These are phyloP conservation scores for Lizanozyma gosingica DNA, from an alignment of 1,139 yeast genomes.

Conservation along the genomic window DNA sequence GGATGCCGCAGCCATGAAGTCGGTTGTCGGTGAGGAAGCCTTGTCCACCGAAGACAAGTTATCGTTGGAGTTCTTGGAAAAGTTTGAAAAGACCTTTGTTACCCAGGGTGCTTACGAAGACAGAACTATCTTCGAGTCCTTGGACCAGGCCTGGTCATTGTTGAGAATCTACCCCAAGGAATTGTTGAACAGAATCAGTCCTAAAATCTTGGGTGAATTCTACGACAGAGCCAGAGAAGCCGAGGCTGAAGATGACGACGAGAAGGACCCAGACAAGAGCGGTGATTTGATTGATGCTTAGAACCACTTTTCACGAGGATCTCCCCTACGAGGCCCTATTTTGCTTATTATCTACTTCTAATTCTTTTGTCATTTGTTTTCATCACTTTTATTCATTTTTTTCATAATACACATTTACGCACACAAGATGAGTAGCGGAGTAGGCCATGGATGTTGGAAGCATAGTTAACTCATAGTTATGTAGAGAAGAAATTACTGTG, in stretches of 20 bases:
- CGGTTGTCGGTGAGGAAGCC: conserved; percentile 99
- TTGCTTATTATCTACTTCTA: too few species aligned
- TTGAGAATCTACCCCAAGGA: conserved; percentile 98
- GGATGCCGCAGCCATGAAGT: conserved; percentile 99
- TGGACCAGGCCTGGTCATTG: conserved; percentile 97
- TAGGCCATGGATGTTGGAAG: too few species aligned
- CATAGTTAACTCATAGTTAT: too few species aligned
- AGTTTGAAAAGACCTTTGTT: conserved; percentile 92
- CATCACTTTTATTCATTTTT: too few species aligned
- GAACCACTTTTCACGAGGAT: background rate
- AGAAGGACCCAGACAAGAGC: conserved; percentile 26
- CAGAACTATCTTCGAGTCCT: conserved; percentile 87
- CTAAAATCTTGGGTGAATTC: conserved; percentile 90
- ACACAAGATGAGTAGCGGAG: too few species aligned
- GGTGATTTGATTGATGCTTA: conserved; percentile 11
- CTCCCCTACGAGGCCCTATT: background rate
- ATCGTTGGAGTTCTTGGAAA: conserved; percentile 93
- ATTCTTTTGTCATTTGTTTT: background rate
- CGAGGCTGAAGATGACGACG: conserved; percentile 50
- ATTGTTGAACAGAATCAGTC: conserved; percentile 95
- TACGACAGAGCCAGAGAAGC: conserved; percentile 76
- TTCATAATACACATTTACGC: background rate
- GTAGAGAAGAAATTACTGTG: too few species aligned
- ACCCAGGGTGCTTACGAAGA: conserved; percentile 95
- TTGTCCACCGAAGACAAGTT: conserved; percentile 94